A percentile compares a stretch with the other conserved stretches of the same genome.
Conservation (phyloP, 2,329 filamentous ascomycete genomes). For the Pseudogymnoascus sp. region DNA sequence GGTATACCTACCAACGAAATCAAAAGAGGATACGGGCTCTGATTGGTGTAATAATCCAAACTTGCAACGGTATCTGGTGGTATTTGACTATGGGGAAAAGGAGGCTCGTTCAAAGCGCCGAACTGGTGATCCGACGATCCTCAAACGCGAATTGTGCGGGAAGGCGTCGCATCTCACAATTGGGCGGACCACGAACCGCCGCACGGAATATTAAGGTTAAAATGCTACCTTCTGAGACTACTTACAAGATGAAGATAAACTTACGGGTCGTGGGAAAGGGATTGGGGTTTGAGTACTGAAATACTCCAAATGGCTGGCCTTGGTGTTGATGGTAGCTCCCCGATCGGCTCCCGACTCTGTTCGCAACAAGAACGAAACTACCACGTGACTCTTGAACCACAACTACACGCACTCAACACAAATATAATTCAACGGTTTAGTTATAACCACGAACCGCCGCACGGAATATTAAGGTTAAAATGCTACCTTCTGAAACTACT, state of each 20-base stretch:
- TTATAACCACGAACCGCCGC: not conserved
- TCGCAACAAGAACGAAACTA: not conserved
- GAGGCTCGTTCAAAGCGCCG: not conserved
- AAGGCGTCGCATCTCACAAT: not conserved
- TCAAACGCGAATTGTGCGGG: not conserved
- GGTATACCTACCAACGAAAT: not conserved
- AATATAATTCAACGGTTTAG: not conserved
- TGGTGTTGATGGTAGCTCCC: not conserved
- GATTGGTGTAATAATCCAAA: slow-evolving; percentile 8
- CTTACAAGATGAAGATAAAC: not conserved
- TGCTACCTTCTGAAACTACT: not conserved
- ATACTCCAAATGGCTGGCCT: not conserved
- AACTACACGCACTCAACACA: not conserved
- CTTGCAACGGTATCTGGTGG: not conserved
- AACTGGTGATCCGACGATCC: not conserved
- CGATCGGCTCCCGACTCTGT: not conserved
- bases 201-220: not conserved
- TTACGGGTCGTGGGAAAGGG: not conserved
- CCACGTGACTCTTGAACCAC: not conserved
- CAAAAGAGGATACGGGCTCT: not conserved
- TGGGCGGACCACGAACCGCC: not conserved
- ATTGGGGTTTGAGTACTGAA: not conserved
- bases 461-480: not conserved
- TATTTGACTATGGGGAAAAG: not conserved
- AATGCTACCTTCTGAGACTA: not conserved